These are phyloP conservation scores for Ophiostoma piceae DNA, from an alignment of 2,329 filamentous ascomycete species.

Conservation along the genomic window DNA sequence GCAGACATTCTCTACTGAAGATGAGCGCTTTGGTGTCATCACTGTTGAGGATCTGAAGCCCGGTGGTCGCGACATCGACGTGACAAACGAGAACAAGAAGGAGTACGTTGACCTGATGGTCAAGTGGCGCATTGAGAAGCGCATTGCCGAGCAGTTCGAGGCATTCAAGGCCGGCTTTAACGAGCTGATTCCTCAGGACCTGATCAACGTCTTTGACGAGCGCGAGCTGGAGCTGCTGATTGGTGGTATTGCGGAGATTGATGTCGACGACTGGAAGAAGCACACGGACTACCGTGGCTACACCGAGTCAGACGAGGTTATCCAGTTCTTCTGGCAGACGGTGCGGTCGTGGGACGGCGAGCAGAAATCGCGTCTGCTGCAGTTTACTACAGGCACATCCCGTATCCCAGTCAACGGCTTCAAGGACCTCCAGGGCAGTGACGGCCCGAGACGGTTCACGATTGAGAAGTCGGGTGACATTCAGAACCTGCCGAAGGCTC, in stretches of 20 bases:
- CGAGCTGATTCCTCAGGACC: slow-evolving; percentile 90
- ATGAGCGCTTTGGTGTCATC: slow-evolving; percentile 93
- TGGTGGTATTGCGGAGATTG: slow-evolving; percentile 98
- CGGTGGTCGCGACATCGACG: slow-evolving; percentile 82
- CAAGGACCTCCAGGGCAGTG: slow-evolving; percentile 96
- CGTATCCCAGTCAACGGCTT: slow-evolving; percentile 98
- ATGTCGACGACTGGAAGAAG: slow-evolving; percentile 99
- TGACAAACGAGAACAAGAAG: slow-evolving; percentile 98
- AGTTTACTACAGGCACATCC: slow-evolving; percentile 96
- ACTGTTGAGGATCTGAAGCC: slow-evolving; percentile 92
- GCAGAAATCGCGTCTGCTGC: slow-evolving; percentile 91
- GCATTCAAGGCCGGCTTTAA: slow-evolving; percentile 97
- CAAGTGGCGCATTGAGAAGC: slow-evolving; percentile 98
- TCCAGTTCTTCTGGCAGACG: slow-evolving; percentile 98
- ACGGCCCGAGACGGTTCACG: slow-evolving; percentile 90
- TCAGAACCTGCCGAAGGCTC: slow-evolving; percentile 86
- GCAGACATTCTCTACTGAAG: slow-evolving; percentile 93
- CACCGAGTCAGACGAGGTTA: slow-evolving; percentile 94
- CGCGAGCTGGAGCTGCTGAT: slow-evolving; percentile 94
- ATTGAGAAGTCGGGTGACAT: slow-evolving; percentile 96
- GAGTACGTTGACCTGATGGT: slow-evolving; percentile 98
- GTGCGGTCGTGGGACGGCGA: slow-evolving; percentile 96
- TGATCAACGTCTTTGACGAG: slow-evolving; percentile 98
- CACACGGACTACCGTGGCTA: slow-evolving; percentile 98
- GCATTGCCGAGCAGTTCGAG: slow-evolving; percentile 96